These are phyloP conservation scores for Saccharomyces mikatae DNA, from an alignment of 805 yeast species.

Conservation along the genomic window DNA sequence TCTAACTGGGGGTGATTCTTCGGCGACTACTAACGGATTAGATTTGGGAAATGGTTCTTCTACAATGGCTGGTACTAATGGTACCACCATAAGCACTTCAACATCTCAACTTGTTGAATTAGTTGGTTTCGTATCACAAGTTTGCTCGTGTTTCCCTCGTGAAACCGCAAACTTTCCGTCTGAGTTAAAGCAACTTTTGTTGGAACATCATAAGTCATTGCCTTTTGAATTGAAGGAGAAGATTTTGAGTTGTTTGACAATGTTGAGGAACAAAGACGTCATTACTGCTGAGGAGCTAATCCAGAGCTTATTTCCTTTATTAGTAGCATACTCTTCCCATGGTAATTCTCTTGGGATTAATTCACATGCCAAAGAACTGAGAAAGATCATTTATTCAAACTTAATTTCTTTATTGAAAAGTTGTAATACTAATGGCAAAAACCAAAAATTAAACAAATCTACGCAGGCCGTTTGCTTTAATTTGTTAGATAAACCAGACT, in stretches of 20 bases:
- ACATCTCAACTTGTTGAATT: slow-evolving; percentile 61
- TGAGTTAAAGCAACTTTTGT: slow-evolving; percentile 61
- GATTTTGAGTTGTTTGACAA: slow-evolving; percentile 78
- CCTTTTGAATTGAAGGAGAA: slow-evolving; percentile 85
- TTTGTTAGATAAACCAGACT: slow-evolving; percentile 66
- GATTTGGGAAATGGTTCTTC: slow-evolving; percentile 17
- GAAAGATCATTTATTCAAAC: slow-evolving; percentile 75
- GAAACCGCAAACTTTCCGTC: slow-evolving; percentile 81
- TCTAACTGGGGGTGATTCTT: slow-evolving; percentile 11
- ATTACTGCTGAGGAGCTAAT: slow-evolving; percentile 73
- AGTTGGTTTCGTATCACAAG: slow-evolving; percentile 87
- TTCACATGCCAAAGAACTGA: slow-evolving; percentile 69
- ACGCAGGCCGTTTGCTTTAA: slow-evolving; percentile 90
- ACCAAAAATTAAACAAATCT: slow-evolving; percentile 79
- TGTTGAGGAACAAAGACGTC: slow-evolving; percentile 80
- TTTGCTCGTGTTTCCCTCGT: slow-evolving; percentile 80
- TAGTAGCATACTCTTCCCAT: slow-evolving; percentile 53
- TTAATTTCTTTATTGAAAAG: slow-evolving; percentile 70
- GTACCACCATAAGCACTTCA: slow-evolving; percentile 22
- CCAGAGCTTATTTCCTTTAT: slow-evolving; percentile 80
- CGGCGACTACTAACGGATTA: slow-evolving; percentile 33
- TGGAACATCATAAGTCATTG: slow-evolving; percentile 71
- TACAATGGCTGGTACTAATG: slow-evolving; percentile 5
- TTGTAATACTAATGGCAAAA: slow-evolving; percentile 81
- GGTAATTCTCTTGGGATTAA: slow-evolving; percentile 37